These are phyloP conservation scores for Solanum chilense DNA, from an alignment of 257 asterid species.

Conservation along the genomic window DNA sequence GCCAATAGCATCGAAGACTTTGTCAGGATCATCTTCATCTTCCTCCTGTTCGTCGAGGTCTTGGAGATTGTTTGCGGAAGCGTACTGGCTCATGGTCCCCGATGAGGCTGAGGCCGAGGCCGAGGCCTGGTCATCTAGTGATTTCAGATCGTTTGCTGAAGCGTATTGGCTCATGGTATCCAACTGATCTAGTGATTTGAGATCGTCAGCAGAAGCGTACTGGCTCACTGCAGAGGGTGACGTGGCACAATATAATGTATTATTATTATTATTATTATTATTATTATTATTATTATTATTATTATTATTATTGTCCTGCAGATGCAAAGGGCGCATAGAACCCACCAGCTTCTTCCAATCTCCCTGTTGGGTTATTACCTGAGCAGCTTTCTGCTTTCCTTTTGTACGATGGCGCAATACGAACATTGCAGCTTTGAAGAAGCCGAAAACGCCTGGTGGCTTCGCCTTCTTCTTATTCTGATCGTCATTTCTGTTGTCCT, in stretches of 20 bases:
- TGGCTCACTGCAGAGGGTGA: constrained; percentile 13
- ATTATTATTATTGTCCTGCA: not conserved
- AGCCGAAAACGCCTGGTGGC: not conserved
- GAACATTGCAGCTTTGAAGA: constrained; percentile 7
- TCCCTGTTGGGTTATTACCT: not conserved
- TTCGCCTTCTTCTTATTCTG: not conserved
- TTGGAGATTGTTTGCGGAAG: constrained; percentile 36
- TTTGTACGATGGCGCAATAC: not conserved
- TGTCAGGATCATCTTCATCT: constrained; percentile 34
- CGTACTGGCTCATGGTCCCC: constrained; percentile 38
- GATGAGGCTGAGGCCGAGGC: constrained; percentile 9
- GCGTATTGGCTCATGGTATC: constrained; percentile 43
- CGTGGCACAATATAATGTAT: not conserved
- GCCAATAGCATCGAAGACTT: constrained; percentile 40
- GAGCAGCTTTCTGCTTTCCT: not conserved
- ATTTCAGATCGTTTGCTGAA: constrained; percentile 40
- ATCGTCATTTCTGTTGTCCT: not conserved
- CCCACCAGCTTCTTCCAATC: constrained; percentile 17
- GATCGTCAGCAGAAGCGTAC: constrained; percentile 42
- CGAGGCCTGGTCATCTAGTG: constrained; percentile 17
- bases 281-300: not conserved
- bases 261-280: not conserved
- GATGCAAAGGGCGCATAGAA: constrained; percentile 13
- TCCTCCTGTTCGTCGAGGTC: constrained; percentile 32
- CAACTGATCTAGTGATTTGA: constrained; percentile 22